Evolutionary conservation across 352 stramenopile species (phyloP).

Genomic region (Phytopythium vexans): DNA sequence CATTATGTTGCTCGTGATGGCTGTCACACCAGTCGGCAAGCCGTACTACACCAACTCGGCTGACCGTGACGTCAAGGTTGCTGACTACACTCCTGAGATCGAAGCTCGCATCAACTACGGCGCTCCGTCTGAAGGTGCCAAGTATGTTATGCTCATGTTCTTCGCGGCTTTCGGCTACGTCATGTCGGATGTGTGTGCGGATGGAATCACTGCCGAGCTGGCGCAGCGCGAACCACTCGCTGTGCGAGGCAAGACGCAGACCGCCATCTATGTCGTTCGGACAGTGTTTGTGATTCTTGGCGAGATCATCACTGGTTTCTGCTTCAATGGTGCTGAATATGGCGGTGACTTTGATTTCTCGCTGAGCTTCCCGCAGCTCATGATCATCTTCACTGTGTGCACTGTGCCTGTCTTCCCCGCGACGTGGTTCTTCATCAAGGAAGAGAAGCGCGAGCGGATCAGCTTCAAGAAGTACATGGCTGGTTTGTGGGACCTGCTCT

Average conservation of each 20-base stretch:
- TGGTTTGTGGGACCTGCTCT: constrained; percentile 21
- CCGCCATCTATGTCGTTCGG: constrained; percentile 23
- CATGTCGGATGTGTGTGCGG: constrained; percentile 56
- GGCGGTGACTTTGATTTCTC: no score
- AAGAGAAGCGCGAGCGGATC: constrained; percentile 11
- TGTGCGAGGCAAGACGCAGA: constrained; percentile 11
- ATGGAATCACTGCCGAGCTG: constrained; percentile 49
- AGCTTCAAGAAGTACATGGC: constrained; percentile 18
- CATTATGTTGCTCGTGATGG: constrained; percentile 39
- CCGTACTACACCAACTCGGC: constrained; percentile 32
- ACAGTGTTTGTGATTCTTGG: constrained; percentile 16
- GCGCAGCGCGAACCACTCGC: constrained; percentile 9
- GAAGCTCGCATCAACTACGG: constrained; percentile 29
- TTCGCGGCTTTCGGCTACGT: constrained; percentile 63
- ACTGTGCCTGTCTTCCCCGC: constrained; percentile 9
- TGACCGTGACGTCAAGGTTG: constrained; percentile 13
- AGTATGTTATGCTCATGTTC: constrained; percentile 56
- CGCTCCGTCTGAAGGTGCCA: constrained; percentile 23
- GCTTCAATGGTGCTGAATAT: constrained; percentile 48
- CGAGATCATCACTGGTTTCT: constrained; percentile 32
- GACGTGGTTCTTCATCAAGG: constrained; percentile 22
- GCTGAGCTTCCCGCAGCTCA: no score
- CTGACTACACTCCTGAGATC: constrained; percentile 16
- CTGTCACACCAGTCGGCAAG: constrained; percentile 12
- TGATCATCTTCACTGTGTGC: constrained; percentile 17